These are phyloP conservation scores for Aspergillus sp. DNA, from an alignment of 2,329 filamentous ascomycete species.

Conservation along the genomic window DNA sequence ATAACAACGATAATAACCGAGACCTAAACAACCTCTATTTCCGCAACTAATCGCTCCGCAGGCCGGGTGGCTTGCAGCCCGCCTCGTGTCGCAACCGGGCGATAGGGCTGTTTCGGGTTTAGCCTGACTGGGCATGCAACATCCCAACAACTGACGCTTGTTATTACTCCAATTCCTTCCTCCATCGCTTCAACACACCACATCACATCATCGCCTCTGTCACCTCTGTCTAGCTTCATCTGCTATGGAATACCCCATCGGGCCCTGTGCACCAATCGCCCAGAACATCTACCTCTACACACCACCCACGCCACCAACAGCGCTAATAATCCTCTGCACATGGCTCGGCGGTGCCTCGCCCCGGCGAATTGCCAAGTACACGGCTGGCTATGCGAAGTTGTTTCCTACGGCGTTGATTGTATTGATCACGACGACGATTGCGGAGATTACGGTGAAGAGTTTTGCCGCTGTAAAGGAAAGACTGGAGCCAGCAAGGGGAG, in stretches of 20 bases:
- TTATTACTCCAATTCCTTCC: background rate
- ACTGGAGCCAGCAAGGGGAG: slow-evolving; percentile 12
- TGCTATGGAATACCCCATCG: background rate
- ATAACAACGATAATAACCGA: too few species aligned
- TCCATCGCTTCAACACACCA: background rate
- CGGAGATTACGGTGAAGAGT: slow-evolving; percentile 5
- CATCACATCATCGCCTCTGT: background rate
- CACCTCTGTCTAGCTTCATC: background rate
- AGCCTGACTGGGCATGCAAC: background rate
- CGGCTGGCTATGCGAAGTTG: slow-evolving; percentile 10
- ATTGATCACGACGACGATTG: slow-evolving; percentile 16
- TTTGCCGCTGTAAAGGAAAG: slow-evolving; percentile 7
- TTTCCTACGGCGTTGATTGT: slow-evolving; percentile 17
- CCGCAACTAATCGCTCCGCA: background rate
- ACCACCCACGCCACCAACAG: background rate
- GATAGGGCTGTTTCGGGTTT: background rate
- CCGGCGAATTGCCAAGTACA: slow-evolving; percentile 20
- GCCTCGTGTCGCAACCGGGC: background rate
- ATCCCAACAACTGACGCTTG: background rate
- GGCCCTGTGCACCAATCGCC: background rate
- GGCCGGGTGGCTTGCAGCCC: background rate
- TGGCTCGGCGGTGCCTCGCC: slow-evolving; percentile 22
- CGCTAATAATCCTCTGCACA: slow-evolving; percentile 17
- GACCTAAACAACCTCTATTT: background rate
- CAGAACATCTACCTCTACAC: slow-evolving; percentile 5